phyloP scores from a whole-genome alignment of 1,139 yeast species.

The Sugiyamaella xylanicola region DNA sequence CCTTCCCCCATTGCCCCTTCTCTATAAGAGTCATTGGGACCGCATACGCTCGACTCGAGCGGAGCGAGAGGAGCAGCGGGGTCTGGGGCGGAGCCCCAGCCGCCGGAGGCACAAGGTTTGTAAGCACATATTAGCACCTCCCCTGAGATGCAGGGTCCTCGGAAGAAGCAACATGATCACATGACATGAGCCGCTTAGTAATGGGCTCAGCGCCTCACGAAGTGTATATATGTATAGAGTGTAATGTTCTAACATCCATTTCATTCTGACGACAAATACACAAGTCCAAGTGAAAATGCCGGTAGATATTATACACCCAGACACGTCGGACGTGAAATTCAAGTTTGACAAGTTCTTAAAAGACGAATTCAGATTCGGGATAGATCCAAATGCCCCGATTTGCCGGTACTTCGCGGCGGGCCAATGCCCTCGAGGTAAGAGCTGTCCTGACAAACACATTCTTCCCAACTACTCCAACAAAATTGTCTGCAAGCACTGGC shows the following conservation, averaged over 20 bases:
- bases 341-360: constrained; percentile 83
- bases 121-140: no score
- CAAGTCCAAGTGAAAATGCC: constrained; percentile 15
- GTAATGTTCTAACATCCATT: neutral
- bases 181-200: constrained; percentile 11
- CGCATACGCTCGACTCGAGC: no score
- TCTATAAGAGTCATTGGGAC: no score
- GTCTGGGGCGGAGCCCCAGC: no score
- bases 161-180: neutral
- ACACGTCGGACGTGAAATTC: constrained; percentile 53
- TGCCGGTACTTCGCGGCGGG: constrained; percentile 77
- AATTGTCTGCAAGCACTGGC: constrained; percentile 97
- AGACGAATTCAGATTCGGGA: constrained; percentile 77
- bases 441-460: constrained; percentile 88
- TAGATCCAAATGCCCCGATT: constrained; percentile 88
- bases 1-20: no score
- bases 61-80: no score
- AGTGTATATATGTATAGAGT: neutral
- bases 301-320: constrained; percentile 32
- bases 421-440: constrained; percentile 80
- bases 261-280: neutral
- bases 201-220: constrained; percentile 8
- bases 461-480: constrained; percentile 76
- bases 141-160: no score
- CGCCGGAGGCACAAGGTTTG: no score